phyloP scores from a whole-genome alignment of 148 eudicot genomes.

The Bassia scoparia region DNA sequence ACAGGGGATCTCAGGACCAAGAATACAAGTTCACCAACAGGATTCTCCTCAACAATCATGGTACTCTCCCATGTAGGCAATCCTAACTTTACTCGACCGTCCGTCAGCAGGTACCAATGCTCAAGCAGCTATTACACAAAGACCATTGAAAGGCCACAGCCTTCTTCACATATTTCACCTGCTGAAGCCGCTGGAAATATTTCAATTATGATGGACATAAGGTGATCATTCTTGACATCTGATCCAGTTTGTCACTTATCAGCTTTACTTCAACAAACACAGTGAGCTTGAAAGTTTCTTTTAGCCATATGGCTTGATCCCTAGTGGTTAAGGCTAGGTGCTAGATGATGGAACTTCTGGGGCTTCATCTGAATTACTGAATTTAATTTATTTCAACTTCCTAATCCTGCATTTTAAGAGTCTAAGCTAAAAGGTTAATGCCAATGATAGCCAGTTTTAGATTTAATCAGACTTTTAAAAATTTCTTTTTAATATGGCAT shows the following conservation, averaged over 20 bases:
- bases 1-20: conserved; percentile 87
- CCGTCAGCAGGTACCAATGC: conserved; percentile 55
- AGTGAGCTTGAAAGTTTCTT: background rate
- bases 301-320: background rate
- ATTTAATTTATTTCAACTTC: too few species aligned
- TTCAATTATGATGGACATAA: conserved; percentile 58
- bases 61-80: conserved; percentile 63
- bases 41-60: conserved; percentile 60
- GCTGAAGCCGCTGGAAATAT: conserved; percentile 86
- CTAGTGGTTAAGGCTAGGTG: background rate
- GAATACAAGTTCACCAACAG: conserved; percentile 56
- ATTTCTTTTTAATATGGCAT: too few species aligned
- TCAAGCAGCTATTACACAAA: conserved; percentile 43
- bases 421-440: too few species aligned
- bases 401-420: too few species aligned
- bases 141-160: conserved; percentile 53
- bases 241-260: background rate
- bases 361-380: too few species aligned
- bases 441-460: too few species aligned
- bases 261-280: too few species aligned
- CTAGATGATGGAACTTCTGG: too few species aligned
- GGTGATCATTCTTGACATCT: conserved; percentile 31
- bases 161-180: conserved; percentile 72
- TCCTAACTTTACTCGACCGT: conserved; percentile 64
- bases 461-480: too few species aligned